Percentiles rank a stretch among this genome's conserved stretches.
Evolutionary conservation across 306 rosid genomes (phyloP).

Genomic region (Quercus mongolica): DNA sequence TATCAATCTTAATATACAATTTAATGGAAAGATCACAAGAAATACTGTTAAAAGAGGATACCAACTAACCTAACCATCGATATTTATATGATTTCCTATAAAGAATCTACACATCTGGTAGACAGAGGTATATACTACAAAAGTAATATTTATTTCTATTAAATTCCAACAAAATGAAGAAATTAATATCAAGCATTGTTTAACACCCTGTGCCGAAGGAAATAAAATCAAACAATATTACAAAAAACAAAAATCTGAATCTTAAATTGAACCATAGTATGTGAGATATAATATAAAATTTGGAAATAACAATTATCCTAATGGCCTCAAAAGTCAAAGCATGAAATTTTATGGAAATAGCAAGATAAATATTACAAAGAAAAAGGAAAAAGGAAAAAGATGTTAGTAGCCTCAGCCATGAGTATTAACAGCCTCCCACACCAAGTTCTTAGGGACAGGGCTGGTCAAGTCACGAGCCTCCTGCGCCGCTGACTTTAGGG

Average conservation of each 20-base stretch:
- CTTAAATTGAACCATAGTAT: not conserved
- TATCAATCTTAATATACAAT: not conserved
- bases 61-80: not conserved
- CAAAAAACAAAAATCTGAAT: not conserved
- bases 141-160: not conserved
- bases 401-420: slow-evolving; percentile 41
- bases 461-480: slow-evolving; percentile 37
- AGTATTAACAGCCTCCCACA: slow-evolving; percentile 76
- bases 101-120: not conserved
- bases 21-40: not conserved
- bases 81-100: not conserved
- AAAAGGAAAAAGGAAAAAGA: not conserved
- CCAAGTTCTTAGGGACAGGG: slow-evolving; percentile 44
- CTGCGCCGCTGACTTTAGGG: slow-evolving; percentile 56
- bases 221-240: not conserved
- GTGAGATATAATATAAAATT: not conserved
- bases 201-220: not conserved
- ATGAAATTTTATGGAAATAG: not conserved
- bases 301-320: not conserved
- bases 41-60: not conserved
- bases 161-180: not conserved
- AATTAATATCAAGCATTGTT: not conserved
- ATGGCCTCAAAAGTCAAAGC: not conserved
- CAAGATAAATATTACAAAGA: not conserved
- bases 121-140: not conserved